phyloP scores from a whole-genome alignment of 768 basidiomycete genomes.

The Macrolepiota fuliginosa region DNA sequence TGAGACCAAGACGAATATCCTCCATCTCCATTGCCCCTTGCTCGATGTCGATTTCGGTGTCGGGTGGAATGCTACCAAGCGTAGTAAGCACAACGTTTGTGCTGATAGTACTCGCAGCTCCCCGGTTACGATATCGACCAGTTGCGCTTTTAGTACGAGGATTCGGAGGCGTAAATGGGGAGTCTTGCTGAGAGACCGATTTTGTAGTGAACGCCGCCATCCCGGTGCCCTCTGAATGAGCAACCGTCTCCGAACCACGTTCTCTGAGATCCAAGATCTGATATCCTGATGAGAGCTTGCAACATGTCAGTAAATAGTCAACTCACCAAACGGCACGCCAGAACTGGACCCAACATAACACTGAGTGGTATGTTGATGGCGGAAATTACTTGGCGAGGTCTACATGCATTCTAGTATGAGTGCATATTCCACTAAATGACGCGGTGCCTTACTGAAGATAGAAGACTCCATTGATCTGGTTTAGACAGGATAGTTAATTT shows the following conservation, averaged over 20 bases:
- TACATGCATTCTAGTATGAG: slow-evolving; percentile 26
- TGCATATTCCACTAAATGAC: background rate
- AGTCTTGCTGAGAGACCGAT: slow-evolving; percentile 51
- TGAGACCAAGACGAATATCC: slow-evolving; percentile 52
- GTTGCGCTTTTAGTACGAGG: slow-evolving; percentile 40
- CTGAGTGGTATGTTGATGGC: slow-evolving; percentile 84
- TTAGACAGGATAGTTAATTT: background rate
- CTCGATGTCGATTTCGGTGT: slow-evolving; percentile 47
- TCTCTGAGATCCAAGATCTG: slow-evolving; percentile 82
- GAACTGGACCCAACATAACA: slow-evolving; percentile 78
- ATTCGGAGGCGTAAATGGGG: slow-evolving; percentile 52
- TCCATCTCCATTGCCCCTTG: slow-evolving; percentile 57
- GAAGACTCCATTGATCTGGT: slow-evolving; percentile 74
- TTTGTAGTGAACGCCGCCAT: slow-evolving; percentile 67
- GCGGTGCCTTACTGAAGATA: slow-evolving; percentile 66
- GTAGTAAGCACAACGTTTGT: slow-evolving; percentile 66
- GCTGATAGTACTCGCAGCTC: slow-evolving; percentile 49
- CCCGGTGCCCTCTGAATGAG: slow-evolving; percentile 71
- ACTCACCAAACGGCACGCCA: slow-evolving; percentile 74
- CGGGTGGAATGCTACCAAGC: slow-evolving; percentile 55
- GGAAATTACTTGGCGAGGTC: slow-evolving; percentile 79
- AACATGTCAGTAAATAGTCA: background rate
- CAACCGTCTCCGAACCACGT: slow-evolving; percentile 75
- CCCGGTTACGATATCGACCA: slow-evolving; percentile 38
- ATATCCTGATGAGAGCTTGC: background rate